A percentile compares a stretch with the other conserved stretches of the same genome.
phyloP scores from a whole-genome alignment of 345 rosid genomes.

The Euphorbia lathyris region DNA sequence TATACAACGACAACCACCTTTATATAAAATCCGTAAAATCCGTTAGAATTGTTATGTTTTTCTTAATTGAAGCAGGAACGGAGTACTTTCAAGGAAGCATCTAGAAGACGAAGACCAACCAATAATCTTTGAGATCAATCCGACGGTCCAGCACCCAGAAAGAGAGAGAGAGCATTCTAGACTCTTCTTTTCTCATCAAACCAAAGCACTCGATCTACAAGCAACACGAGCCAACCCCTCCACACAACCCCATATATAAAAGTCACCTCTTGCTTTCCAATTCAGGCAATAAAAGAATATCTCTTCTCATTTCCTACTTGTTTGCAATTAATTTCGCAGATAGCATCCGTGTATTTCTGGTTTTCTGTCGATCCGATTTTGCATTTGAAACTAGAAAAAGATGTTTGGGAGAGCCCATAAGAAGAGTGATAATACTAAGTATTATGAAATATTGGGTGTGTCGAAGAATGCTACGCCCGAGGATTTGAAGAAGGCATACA shows the following conservation, averaged over 20 bases:
- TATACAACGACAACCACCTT: no score
- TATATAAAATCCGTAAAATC: no score
- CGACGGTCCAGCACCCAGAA: not conserved
- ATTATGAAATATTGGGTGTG: constrained; percentile 82
- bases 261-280: no score
- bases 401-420: constrained; percentile 82
- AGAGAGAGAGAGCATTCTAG: constrained; percentile 9
- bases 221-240: not conserved
- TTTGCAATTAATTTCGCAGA: no score
- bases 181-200: not conserved
- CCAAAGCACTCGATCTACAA: not conserved
- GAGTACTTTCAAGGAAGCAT: not conserved
- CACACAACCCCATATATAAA: not conserved
- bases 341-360: not conserved
- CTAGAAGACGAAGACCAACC: not conserved
- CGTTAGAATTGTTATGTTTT: no score
- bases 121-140: not conserved
- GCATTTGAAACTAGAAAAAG: constrained; percentile 14
- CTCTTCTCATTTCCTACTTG: not conserved
- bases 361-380: not conserved
- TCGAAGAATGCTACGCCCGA: constrained; percentile 70
- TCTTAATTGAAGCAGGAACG: not conserved
- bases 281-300: not conserved
- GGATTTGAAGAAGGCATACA: constrained; percentile 86
- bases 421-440: constrained; percentile 77